Conservation (phyloP, 352 stramenopile genomes). For the Phytopythium montanum region DNA sequence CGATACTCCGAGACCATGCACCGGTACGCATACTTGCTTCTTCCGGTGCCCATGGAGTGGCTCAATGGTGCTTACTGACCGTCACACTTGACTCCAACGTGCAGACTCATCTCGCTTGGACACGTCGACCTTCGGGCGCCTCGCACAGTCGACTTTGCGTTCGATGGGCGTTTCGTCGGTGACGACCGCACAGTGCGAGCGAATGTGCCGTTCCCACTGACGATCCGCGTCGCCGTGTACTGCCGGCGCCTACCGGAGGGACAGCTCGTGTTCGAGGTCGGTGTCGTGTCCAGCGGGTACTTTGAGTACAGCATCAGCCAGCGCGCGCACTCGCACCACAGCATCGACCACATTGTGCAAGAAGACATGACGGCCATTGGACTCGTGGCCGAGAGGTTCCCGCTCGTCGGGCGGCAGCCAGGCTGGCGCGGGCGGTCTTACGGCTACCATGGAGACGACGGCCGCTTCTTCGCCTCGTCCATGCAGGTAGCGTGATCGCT, state of each 20-base stretch:
- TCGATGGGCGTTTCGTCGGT: slow-evolving; percentile 41
- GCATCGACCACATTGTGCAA: slow-evolving; percentile 3
- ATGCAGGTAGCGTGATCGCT: slow-evolving; percentile 26
- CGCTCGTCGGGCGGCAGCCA: slow-evolving; percentile 59
- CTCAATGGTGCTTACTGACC: neutral
- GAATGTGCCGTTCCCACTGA: slow-evolving; percentile 61
- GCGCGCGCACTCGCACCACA: slow-evolving; percentile 19
- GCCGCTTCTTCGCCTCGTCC: slow-evolving; percentile 53
- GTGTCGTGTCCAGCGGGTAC: slow-evolving; percentile 57
- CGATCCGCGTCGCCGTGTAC: slow-evolving; percentile 58
- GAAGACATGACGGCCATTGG: slow-evolving; percentile 66
- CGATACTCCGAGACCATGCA: slow-evolving; percentile 42
- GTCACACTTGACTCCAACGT: neutral
- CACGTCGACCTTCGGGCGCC: slow-evolving; percentile 12
- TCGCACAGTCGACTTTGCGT: slow-evolving; percentile 45
- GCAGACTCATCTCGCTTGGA: slow-evolving; percentile 34
- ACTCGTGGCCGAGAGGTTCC: slow-evolving; percentile 45
- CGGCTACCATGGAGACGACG: slow-evolving; percentile 81
- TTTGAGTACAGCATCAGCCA: slow-evolving; percentile 66
- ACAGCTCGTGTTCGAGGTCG: slow-evolving; percentile 35
- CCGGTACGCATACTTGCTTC: slow-evolving; percentile 17
- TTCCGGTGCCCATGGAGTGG: no score
- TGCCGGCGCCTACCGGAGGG: slow-evolving; percentile 20
- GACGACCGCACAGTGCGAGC: slow-evolving; percentile 63
- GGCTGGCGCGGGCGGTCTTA: slow-evolving; percentile 63